A percentile compares a stretch with the other conserved stretches of the same genome.
Evolutionary conservation across 805 yeast genomes (phyloP).

Genomic region (Saturnispora zaruensis): DNA sequence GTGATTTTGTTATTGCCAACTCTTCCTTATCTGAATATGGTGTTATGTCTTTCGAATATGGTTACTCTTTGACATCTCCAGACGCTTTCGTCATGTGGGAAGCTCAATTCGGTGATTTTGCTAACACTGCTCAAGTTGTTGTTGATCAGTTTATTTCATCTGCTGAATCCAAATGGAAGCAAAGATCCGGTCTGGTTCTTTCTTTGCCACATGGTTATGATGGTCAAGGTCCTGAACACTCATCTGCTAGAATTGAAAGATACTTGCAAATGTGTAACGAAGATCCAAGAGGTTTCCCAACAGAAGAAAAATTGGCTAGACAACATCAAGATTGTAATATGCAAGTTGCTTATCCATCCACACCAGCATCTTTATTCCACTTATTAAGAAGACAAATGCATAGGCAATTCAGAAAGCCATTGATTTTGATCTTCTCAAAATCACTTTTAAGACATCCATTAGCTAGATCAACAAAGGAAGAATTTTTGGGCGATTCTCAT

Average conservation of each 20-base stretch:
- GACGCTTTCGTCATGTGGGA: slow-evolving; percentile 98
- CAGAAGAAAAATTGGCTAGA: slow-evolving; percentile 78
- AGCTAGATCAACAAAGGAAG: slow-evolving; percentile 77
- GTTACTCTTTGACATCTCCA: slow-evolving; percentile 95
- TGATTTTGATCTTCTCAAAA: slow-evolving; percentile 83
- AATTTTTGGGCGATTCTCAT: slow-evolving; percentile 84
- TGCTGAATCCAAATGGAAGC: slow-evolving; percentile 98
- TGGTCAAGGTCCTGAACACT: slow-evolving; percentile 99
- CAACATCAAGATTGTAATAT: slow-evolving; percentile 98
- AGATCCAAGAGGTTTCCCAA: slow-evolving; percentile 91
- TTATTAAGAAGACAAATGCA: slow-evolving; percentile 97
- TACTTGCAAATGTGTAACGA: slow-evolving; percentile 93
- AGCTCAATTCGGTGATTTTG: slow-evolving; percentile 99
- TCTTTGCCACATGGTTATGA: slow-evolving; percentile 99
- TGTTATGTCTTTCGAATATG: slow-evolving; percentile 98
- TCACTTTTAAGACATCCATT: slow-evolving; percentile 93
- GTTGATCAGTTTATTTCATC: slow-evolving; percentile 94
- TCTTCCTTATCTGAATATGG: slow-evolving; percentile 98
- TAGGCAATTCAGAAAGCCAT: slow-evolving; percentile 95
- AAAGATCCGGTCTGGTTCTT: slow-evolving; percentile 91
- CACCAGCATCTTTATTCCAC: slow-evolving; percentile 96
- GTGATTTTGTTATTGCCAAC: slow-evolving; percentile 80
- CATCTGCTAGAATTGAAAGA: slow-evolving; percentile 95
- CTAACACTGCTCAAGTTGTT: slow-evolving; percentile 97
- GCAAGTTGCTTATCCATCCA: slow-evolving; percentile 97